Percentiles rank a stretch among this genome's conserved stretches.
These are phyloP conservation scores for Mycena filopes DNA, from an alignment of 768 basidiomycete genomes.

Conservation along the genomic window DNA sequence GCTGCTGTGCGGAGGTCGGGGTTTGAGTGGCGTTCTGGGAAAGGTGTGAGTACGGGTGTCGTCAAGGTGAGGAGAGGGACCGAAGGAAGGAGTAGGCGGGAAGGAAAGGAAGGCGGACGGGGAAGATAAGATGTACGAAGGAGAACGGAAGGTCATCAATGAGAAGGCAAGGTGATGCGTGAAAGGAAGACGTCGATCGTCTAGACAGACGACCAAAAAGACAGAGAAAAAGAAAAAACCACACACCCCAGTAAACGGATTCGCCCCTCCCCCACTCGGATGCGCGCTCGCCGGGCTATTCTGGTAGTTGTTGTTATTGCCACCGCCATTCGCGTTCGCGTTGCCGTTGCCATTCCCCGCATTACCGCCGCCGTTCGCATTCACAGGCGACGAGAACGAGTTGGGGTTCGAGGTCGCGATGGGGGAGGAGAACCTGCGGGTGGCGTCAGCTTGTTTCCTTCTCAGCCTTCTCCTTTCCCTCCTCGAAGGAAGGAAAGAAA, in stretches of 20 bases:
- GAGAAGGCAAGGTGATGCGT: no score
- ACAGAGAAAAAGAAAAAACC: no score
- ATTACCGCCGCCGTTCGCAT: no score
- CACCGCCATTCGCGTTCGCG: slow-evolving; percentile 7
- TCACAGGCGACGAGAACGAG: not conserved
- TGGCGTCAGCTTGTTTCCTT: no score
- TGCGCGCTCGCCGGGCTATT: slow-evolving; percentile 24
- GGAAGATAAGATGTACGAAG: no score
- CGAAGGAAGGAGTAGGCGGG: not conserved
- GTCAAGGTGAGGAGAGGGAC: not conserved
- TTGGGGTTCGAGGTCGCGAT: slow-evolving; percentile 36
- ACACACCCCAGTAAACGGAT: slow-evolving; percentile 10
- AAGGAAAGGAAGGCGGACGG: not conserved
- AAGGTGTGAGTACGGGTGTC: no score
- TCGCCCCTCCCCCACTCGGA: slow-evolving; percentile 17
- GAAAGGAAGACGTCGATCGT: no score
- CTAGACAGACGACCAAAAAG: no score
- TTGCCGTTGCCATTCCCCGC: not conserved
- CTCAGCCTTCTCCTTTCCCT: no score
- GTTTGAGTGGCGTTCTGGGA: not conserved
- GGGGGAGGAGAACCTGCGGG: slow-evolving; percentile 42
- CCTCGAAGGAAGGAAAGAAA: slow-evolving; percentile 64
- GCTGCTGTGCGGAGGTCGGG: not conserved
- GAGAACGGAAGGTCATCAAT: no score
- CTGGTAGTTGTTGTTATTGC: not conserved